Base-by-base conservation (phyloP, 139 green algal genomes). In the Picochlorum sp. region DNA sequence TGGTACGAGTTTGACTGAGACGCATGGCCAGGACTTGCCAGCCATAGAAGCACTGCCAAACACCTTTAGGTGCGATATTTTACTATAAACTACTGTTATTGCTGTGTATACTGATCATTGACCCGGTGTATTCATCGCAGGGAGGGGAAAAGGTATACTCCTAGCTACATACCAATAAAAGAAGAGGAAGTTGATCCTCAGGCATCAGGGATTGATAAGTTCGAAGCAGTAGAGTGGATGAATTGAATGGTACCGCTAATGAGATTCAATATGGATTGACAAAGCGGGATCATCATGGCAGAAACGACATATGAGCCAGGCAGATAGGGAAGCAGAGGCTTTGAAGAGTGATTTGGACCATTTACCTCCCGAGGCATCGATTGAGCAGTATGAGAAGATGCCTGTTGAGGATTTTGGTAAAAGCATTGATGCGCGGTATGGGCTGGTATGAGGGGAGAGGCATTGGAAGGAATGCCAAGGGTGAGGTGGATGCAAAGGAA, bases 341-440 rank as follows among this genome's bases (percentile, higher is more conserved):
- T 41, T 72, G 45, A 52, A 55, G 24, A 32, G 66, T 15, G 74
- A 81, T 37, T 44, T 81, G 50, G 32, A 60, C 2, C 5, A 21
- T 8, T 57, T 81, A 24, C 71, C 71, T 13, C 51, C 51, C 3
- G 66, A 74, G 34, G 66, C 71, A 1, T 68, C 57, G 6, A 21
- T 66, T 15, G 67, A 91, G 59, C 81, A 72, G 6, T 93, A 93
- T 45, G 85, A 90, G 15, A 56, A 60, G 23, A 83, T 92, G 79
- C 86, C 86, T 11, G 76, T 93, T 7, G 85, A 89, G 57, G 70
- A 85, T 63, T 95, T 95, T 75, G 87, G 85, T n/a, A 3, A 75
- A 83, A 45, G 87, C 87, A 11, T 79, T 95, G 76, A 81, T 95
- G 63, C 69, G 71, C 1, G 87, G 87, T 49, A 87, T 94, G 78